Evolutionary conservation across 306 rosid species (phyloP).

Genomic region (Carpinus viminea): DNA sequence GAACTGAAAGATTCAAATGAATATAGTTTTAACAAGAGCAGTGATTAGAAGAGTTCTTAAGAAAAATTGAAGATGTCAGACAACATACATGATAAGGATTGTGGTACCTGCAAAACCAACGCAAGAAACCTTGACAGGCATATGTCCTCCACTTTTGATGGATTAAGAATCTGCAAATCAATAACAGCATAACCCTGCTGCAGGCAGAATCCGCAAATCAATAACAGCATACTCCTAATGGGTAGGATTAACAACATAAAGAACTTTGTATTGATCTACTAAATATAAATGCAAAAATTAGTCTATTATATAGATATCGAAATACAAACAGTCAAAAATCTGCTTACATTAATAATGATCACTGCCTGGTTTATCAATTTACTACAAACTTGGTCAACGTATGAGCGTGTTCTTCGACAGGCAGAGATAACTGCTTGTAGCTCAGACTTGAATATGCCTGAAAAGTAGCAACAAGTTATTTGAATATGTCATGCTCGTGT

Average conservation of each 20-base stretch:
- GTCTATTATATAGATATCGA: not conserved
- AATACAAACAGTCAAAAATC: slow-evolving; percentile 22
- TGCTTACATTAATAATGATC: slow-evolving; percentile 60
- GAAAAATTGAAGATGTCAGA: not conserved
- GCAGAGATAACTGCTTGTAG: slow-evolving; percentile 71
- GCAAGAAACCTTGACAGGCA: slow-evolving; percentile 71
- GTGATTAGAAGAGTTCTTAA: not conserved
- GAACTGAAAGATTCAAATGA: slow-evolving; percentile 54
- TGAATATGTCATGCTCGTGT: slow-evolving; percentile 16
- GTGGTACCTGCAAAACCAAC: slow-evolving; percentile 68
- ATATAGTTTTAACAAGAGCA: slow-evolving; percentile 17
- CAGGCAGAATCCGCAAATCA: slow-evolving; percentile 21
- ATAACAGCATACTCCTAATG: not conserved
- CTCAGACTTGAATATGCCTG: slow-evolving; percentile 73
- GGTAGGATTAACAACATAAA: not conserved
- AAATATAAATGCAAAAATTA: not conserved
- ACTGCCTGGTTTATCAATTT: slow-evolving; percentile 51
- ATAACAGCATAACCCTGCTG: slow-evolving; percentile 87
- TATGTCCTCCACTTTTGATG: slow-evolving; percentile 49
- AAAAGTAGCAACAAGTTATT: slow-evolving; percentile 31
- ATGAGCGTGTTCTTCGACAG: slow-evolving; percentile 68
- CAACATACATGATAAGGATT: slow-evolving; percentile 14
- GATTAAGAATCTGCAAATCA: slow-evolving; percentile 63
- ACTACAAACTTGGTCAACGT: slow-evolving; percentile 55
- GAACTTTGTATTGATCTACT: not conserved